Evolutionary conservation across 2,329 filamentous ascomycete genomes (phyloP).

Genomic region (Claviceps humidiphila): DNA sequence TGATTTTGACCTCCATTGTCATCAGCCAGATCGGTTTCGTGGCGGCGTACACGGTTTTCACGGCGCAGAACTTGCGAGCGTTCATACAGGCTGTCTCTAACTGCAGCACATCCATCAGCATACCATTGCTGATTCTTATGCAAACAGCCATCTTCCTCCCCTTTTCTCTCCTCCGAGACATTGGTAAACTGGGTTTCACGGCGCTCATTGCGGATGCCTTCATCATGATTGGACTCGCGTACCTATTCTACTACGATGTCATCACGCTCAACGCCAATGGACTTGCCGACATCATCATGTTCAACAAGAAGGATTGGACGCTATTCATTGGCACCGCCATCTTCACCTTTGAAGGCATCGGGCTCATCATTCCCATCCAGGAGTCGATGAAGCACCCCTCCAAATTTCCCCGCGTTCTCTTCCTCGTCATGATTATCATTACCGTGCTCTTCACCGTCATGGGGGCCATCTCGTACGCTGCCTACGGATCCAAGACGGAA

Average conservation of each 20-base stretch:
- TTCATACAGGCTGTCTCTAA: constrained; percentile 86
- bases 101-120: constrained; percentile 72
- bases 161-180: constrained; percentile 86
- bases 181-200: constrained; percentile 92
- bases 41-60: constrained; percentile 92
- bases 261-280: constrained; percentile 65
- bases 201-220: constrained; percentile 89
- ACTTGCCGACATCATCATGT: constrained; percentile 73
- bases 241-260: constrained; percentile 92
- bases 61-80: constrained; percentile 86
- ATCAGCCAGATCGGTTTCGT: constrained; percentile 93
- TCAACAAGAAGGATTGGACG: constrained; percentile 89
- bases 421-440: constrained; percentile 88
- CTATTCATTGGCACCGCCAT: constrained; percentile 98
- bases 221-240: constrained; percentile 81
- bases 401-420: constrained; percentile 83
- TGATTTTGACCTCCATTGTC: constrained; percentile 86
- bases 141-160: constrained; percentile 94
- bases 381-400: constrained; percentile 86
- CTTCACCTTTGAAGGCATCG: constrained; percentile 97
- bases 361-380: constrained; percentile 94
- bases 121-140: constrained; percentile 82
- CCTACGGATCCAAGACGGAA: constrained; percentile 88
- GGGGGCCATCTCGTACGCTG: constrained; percentile 88
- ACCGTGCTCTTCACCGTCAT: constrained; percentile 82